Evolutionary conservation across 2,329 filamentous ascomycete species (phyloP).

Genomic region (Colletotrichum filicis): DNA sequence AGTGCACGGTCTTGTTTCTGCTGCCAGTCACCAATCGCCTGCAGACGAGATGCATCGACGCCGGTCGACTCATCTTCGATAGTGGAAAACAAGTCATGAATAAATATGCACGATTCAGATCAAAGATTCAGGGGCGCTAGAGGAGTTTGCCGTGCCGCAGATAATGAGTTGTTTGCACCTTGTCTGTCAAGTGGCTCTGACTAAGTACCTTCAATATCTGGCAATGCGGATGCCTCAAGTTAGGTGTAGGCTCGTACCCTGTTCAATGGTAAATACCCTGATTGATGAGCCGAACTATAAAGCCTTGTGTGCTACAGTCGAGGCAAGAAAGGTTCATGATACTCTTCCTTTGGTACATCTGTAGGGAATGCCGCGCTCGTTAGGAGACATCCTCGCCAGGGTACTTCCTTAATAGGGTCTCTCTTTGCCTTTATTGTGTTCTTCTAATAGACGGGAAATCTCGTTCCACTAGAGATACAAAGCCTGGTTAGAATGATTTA

Average conservation of each 20-base stretch:
- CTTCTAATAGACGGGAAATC: background rate
- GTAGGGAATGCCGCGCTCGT: background rate
- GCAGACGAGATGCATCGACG: background rate
- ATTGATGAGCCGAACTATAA: background rate
- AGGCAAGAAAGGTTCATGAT: background rate
- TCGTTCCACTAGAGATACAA: no score
- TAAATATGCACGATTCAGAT: background rate
- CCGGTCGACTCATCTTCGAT: conserved; percentile 25
- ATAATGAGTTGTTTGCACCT: background rate
- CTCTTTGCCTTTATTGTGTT: background rate
- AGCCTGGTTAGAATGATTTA: background rate
- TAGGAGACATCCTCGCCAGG: background rate
- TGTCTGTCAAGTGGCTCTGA: background rate
- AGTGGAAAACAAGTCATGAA: background rate
- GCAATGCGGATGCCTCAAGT: background rate
- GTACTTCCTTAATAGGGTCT: no score
- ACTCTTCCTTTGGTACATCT: background rate
- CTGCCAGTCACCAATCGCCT: background rate
- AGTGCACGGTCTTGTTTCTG: background rate
- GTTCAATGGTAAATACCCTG: background rate
- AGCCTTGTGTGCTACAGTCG: no score
- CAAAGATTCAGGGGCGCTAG: background rate
- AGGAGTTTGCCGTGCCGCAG: background rate
- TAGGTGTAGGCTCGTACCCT: background rate
- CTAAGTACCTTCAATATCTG: background rate